Conservation (phyloP, 805 yeast species). For the Brettanomyces custersianus region DNA sequence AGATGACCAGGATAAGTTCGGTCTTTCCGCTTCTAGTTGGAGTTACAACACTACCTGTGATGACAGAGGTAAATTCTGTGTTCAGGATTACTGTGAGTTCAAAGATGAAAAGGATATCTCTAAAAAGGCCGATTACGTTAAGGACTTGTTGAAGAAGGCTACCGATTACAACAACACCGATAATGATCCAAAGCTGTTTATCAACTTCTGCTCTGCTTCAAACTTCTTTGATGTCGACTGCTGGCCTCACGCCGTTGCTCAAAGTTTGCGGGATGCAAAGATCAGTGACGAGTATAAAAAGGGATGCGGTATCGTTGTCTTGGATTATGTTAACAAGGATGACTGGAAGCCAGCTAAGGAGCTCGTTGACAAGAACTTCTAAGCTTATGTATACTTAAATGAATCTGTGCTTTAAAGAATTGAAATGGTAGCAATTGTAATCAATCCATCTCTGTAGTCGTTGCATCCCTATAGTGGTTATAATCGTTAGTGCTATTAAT, state of each 20-base stretch:
- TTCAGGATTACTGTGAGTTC: conserved; percentile 71
- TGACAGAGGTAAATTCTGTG: conserved; percentile 51
- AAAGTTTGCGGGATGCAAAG: conserved; percentile 35
- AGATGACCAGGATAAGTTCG: conserved; percentile 32
- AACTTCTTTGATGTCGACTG: conserved; percentile 26
- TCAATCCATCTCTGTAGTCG: too few species aligned
- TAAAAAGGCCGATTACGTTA: conserved; percentile 49
- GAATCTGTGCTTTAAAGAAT: too few species aligned
- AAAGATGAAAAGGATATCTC: conserved; percentile 40
- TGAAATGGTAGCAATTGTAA: too few species aligned
- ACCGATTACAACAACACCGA: conserved; percentile 31
- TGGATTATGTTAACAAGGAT: conserved; percentile 58
- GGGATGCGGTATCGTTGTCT: conserved; percentile 55
- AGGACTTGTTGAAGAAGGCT: conserved; percentile 46
- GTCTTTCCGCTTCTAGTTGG: conserved; percentile 66
- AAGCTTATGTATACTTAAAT: neutral
- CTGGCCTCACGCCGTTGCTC: conserved; percentile 66
- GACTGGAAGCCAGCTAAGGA: conserved; percentile 48
- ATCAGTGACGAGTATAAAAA: conserved; percentile 40
- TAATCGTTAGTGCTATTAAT: neutral
- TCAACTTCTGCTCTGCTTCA: conserved; percentile 58
- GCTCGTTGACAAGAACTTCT: conserved; percentile 43
- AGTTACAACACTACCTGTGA: conserved; percentile 55
- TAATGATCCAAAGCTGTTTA: conserved; percentile 45
- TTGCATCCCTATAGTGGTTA: too few species aligned